phyloP scores from a whole-genome alignment of 768 basidiomycete genomes.

The Omphalotus guepiniiformis region DNA sequence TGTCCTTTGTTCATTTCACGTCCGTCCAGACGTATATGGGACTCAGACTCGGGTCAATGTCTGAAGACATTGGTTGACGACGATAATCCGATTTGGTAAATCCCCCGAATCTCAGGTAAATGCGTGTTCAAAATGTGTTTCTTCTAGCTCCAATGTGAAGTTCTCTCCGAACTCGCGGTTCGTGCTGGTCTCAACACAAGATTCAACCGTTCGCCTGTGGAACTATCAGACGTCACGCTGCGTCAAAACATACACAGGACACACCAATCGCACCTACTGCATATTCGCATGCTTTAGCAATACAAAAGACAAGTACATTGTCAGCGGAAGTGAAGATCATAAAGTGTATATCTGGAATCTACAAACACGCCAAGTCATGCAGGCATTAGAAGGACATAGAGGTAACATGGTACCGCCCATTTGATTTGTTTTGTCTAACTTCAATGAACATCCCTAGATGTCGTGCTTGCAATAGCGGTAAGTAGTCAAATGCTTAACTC shows the following conservation, averaged over 20 bases:
- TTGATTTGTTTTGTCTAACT: conserved; percentile 3
- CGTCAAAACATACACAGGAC: conserved; percentile 89
- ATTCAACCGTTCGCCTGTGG: conserved; percentile 93
- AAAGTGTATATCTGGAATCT: conserved; percentile 90
- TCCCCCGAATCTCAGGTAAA: conserved; percentile 3
- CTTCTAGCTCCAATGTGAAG: conserved; percentile 70
- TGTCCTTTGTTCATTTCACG: conserved; percentile 4
- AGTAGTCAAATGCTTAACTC: conserved; percentile 21
- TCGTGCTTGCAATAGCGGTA: conserved; percentile 78
- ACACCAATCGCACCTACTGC: conserved; percentile 82
- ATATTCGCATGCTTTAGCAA: conserved; percentile 64
- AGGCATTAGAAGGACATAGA: conserved; percentile 75
- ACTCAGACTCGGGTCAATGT: conserved; percentile 95
- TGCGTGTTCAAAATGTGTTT: conserved; percentile 11
- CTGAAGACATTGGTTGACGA: conserved; percentile 96
- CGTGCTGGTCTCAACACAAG: conserved; percentile 87
- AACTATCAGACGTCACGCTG: conserved; percentile 88
- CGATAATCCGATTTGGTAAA: conserved; percentile 88
- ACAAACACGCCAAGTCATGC: conserved; percentile 72
- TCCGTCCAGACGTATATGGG: conserved; percentile 85
- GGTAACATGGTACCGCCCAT: conserved; percentile 43
- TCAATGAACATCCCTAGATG: conserved; percentile 30
- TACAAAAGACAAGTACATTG: conserved; percentile 62
- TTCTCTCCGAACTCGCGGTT: conserved; percentile 93
- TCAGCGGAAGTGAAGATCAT: conserved; percentile 88